phyloP scores from a whole-genome alignment of 2,329 filamentous ascomycete species.

The Emergomyces pasteurianus region DNA sequence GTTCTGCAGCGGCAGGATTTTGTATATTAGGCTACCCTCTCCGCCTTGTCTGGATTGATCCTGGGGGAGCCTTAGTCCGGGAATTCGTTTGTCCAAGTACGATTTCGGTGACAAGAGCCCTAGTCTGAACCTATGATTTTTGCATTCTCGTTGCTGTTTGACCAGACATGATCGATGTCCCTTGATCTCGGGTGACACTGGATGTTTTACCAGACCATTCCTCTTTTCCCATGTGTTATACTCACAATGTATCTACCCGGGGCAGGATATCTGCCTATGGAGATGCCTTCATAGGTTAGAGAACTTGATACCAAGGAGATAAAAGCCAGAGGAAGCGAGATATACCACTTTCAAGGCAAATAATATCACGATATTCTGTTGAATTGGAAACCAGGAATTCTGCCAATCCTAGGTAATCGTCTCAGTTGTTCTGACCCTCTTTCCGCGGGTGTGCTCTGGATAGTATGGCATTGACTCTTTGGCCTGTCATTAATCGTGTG shows the following conservation, averaged over 20 bases:
- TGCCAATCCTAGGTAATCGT: neutral
- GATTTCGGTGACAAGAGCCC: neutral
- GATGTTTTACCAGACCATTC: neutral
- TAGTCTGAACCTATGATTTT: neutral
- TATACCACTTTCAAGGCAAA: neutral
- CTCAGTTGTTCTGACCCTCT: neutral
- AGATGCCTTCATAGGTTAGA: neutral
- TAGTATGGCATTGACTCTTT: neutral
- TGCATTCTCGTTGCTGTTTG: neutral
- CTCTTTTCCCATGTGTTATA: neutral
- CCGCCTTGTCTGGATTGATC: neutral
- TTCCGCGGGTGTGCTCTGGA: neutral
- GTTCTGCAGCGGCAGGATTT: conserved; percentile 1
- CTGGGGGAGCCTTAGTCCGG: neutral
- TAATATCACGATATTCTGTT: neutral
- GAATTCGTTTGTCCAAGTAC: neutral
- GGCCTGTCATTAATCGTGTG: neutral
- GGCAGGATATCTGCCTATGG: neutral
- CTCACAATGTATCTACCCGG: neutral
- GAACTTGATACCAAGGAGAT: neutral
- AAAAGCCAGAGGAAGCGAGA: neutral
- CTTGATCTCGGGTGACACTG: neutral
- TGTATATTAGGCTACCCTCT: neutral
- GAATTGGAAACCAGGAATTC: neutral
- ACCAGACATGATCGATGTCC: neutral